phyloP scores from a whole-genome alignment of 192 early-diverging fungal species.

The Gaertneriomyces semiglobifer region DNA sequence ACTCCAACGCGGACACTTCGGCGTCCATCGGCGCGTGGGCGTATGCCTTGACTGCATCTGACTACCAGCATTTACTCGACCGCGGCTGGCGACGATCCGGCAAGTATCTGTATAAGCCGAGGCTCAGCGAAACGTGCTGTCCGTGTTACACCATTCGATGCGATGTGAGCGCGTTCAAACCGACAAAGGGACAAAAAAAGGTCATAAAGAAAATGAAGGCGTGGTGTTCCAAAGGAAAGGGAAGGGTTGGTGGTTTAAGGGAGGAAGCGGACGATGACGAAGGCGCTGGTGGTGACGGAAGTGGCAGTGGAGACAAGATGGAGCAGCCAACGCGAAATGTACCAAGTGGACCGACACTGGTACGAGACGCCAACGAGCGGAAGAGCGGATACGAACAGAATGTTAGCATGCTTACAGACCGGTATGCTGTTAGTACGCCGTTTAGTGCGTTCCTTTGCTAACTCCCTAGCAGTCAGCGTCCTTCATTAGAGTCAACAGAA shows the following conservation, averaged over 20 bases:
- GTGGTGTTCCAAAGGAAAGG: constrained; percentile 16
- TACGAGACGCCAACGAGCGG: too few relatives aligned
- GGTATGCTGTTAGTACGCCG: too few relatives aligned
- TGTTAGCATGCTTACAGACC: too few relatives aligned
- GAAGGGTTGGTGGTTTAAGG: constrained; percentile 1
- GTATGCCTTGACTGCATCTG: constrained; percentile 44
- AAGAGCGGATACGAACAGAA: too few relatives aligned
- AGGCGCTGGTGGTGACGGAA: not conserved
- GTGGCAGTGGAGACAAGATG: not conserved
- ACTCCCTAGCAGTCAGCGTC: too few relatives aligned
- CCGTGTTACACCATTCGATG: constrained; percentile 72
- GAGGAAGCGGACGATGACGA: constrained; percentile 29
- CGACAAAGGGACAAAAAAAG: constrained; percentile 65
- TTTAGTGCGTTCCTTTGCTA: too few relatives aligned
- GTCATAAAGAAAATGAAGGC: constrained; percentile 61
- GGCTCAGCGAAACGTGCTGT: constrained; percentile 64
- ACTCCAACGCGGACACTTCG: constrained; percentile 44
- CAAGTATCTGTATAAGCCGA: constrained; percentile 71
- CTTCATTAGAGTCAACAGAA: not conserved
- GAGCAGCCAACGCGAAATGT: not conserved
- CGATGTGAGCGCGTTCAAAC: constrained; percentile 51
- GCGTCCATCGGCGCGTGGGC: constrained; percentile 62
- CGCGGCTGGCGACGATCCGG: constrained; percentile 74
- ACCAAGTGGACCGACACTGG: too few relatives aligned
- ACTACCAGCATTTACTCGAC: constrained; percentile 62